Evolutionary conservation across 208 protist species (phyloP), one percentile per base, ranked within the genome.

Genomic region (Ichthyophonus hoferi): DNA sequence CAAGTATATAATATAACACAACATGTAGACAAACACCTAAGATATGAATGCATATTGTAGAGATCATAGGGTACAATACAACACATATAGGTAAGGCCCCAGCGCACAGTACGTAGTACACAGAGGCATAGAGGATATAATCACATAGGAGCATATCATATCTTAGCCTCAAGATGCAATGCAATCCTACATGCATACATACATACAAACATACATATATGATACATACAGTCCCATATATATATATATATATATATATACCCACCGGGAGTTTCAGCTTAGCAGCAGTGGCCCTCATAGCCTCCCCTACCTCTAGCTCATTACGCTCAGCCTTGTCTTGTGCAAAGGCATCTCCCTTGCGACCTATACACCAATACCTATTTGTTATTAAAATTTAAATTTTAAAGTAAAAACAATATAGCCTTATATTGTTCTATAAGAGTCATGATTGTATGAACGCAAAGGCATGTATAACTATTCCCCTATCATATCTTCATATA

Each of bases 271-370:
- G 33, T 39, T 67, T n/a, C 17, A 24, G 37, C 34, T n/a, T 58
- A 2, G n/a, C 34, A 7, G 85, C 42, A 88, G 58, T 38, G 24
- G 78, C 31, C 7, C 7, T 24, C 42, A 88, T 81, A 31, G 85
- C 85, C 42, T 81, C 33, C 39, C 37, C 58, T 12, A 88, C 85
- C 2, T 38, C 37, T 12, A 40, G 24, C 38, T 88, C 85, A 7
- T 43, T 40, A 33, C 85, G 43, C 58, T 88, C 85, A 7, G 43
- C 12, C 17, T 81, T 35, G 7, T 40, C 67, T 35, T 88, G 85
- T 40, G 38, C 31, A 38, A 42, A 81, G 7, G 38, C 31, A 39
- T 88, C 85, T 14, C 85, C 85, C 35, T 81, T 88, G 7, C 12
- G n/a, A 34, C 85, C 85, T 77, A 34, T 43, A 85, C 78, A 0